Evolutionary conservation across 2,329 filamentous ascomycete species (phyloP).

Genomic region (Myriosclerotinia scirpicola): DNA sequence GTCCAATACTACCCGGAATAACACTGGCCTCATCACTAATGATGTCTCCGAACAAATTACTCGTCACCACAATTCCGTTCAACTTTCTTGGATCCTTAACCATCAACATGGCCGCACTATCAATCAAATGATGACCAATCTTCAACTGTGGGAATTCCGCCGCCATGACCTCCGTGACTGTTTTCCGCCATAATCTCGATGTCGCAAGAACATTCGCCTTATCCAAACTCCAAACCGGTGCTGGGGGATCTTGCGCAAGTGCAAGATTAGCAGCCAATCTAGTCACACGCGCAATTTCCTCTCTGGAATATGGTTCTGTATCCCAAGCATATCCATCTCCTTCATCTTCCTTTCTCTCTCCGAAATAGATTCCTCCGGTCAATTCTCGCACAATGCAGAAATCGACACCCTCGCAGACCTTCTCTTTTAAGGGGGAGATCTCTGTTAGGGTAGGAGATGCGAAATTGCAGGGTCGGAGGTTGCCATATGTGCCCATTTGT

Average conservation of each 20-base stretch:
- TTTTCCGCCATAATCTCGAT: conserved; percentile 83
- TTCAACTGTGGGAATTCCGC: conserved; percentile 86
- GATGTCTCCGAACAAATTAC: conserved; percentile 95
- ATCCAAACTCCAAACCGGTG: conserved; percentile 82
- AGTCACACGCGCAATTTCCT: conserved; percentile 85
- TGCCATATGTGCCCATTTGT: conserved; percentile 90
- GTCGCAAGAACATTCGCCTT: conserved; percentile 97
- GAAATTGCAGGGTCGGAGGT: conserved; percentile 95
- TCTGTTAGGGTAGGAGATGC: conserved; percentile 82
- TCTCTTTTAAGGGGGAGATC: conserved; percentile 80
- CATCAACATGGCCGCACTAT: conserved; percentile 97
- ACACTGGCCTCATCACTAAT: conserved; percentile 94
- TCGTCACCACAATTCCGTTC: conserved; percentile 89
- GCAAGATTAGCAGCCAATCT: conserved; percentile 80
- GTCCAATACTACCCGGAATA: conserved; percentile 85
- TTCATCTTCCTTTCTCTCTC: conserved; percentile 77
- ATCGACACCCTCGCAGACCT: conserved; percentile 82
- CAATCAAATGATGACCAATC: conserved; percentile 87
- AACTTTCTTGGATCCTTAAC: conserved; percentile 86
- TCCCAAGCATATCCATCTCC: conserved; percentile 76
- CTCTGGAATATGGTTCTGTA: conserved; percentile 80
- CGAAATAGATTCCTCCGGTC: conserved; percentile 94
- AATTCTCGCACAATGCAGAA: conserved; percentile 91
- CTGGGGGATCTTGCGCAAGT: conserved; percentile 70
- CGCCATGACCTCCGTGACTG: conserved; percentile 78